Conservation (phyloP, 73 alveolate species). For the Tetrahymena malaccensis region DNA sequence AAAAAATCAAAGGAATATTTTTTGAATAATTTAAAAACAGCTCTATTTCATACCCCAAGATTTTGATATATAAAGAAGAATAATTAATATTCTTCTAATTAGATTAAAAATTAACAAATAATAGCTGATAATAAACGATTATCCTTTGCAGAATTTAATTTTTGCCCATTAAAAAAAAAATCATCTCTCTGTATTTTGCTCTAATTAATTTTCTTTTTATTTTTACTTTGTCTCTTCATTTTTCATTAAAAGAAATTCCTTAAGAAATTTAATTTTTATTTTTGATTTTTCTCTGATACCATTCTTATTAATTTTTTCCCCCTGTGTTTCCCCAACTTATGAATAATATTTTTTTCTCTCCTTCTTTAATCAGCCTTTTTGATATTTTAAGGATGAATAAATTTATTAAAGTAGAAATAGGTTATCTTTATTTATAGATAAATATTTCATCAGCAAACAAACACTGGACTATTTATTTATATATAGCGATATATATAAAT, state of each 20-base stretch:
- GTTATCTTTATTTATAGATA: neutral
- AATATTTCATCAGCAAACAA: no score
- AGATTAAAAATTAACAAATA: neutral
- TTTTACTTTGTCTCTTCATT: neutral
- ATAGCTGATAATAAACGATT: neutral
- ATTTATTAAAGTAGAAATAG: neutral
- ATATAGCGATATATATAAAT: no score
- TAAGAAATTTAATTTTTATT: neutral
- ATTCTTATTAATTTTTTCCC: neutral
- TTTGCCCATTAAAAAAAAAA: neutral
- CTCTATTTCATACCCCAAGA: conserved; percentile 1
- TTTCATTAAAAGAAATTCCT: neutral
- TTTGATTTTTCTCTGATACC: neutral
- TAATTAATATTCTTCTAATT: neutral
- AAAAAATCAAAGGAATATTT: neutral
- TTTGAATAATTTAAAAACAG: neutral
- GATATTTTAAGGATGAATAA: neutral
- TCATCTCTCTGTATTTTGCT: neutral
- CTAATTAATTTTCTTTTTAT: neutral
- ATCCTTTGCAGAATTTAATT: neutral
- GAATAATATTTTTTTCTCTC: neutral
- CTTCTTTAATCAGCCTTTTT: neutral
- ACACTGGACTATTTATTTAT: neutral
- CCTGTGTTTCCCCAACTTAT: neutral
- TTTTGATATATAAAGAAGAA: neutral